These are phyloP conservation scores for Pythium periplocum DNA, from an alignment of 352 stramenopile species.

Conservation along the genomic window DNA sequence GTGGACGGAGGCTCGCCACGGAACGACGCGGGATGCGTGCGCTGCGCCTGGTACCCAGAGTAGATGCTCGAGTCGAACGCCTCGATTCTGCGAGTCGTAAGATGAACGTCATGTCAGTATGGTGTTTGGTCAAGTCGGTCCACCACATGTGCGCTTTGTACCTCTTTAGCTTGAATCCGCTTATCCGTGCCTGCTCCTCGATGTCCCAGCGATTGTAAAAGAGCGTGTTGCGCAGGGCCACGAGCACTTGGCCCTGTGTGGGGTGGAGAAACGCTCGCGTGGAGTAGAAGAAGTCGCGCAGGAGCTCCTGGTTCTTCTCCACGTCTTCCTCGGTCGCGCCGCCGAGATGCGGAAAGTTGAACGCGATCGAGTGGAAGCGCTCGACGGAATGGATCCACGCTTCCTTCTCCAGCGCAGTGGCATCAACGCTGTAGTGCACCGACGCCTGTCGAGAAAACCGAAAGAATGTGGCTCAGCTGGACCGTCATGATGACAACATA, in stretches of 20 bases:
- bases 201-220: constrained; percentile 87
- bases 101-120: too few species aligned
- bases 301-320: constrained; percentile 72
- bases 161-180: constrained; percentile 65
- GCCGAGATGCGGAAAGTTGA: constrained; percentile 86
- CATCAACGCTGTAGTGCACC: constrained; percentile 68
- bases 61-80: constrained; percentile 61
- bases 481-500: too few species aligned
- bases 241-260: constrained; percentile 57
- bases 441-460: constrained; percentile 24
- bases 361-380: constrained; percentile 67
- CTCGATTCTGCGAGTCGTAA: constrained; percentile 31
- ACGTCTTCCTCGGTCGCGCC: constrained; percentile 80
- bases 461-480: background rate
- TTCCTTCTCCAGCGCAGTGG: constrained; percentile 54
- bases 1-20: constrained; percentile 71
- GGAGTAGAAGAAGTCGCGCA: constrained; percentile 75
- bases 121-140: too few species aligned
- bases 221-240: constrained; percentile 66
- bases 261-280: constrained; percentile 51
- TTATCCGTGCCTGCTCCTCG: constrained; percentile 51
- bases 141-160: constrained; percentile 11
- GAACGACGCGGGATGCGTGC: constrained; percentile 70
- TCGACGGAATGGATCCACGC: constrained; percentile 34
- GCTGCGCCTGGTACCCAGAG: constrained; percentile 69